phyloP scores from a whole-genome alignment of 192 early-diverging fungal species.

The Oehlia diaphana region DNA sequence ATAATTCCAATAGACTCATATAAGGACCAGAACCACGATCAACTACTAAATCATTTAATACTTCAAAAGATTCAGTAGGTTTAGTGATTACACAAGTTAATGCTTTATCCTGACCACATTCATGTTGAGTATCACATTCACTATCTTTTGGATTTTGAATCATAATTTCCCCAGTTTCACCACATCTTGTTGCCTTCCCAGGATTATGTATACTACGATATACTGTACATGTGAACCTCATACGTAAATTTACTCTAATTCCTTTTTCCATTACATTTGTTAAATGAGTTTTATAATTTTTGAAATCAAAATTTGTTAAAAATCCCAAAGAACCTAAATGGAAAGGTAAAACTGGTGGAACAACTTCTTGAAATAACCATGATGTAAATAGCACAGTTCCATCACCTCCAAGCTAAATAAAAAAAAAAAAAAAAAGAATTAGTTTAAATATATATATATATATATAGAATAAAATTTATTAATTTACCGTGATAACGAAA shows the following conservation, averaged over 20 bases:
- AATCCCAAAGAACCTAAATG: slow-evolving; percentile 95
- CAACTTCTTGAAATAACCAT: slow-evolving; percentile 83
- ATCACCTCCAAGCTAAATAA: slow-evolving; percentile 81
- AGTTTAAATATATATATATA: too few relatives aligned
- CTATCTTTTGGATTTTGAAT: slow-evolving; percentile 17
- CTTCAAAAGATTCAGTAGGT: slow-evolving; percentile 79
- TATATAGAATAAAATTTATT: not conserved
- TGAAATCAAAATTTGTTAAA: slow-evolving; percentile 83
- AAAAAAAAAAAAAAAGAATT: not conserved
- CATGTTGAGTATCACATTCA: slow-evolving; percentile 28
- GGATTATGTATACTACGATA: slow-evolving; percentile 57
- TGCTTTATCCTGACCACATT: slow-evolving; percentile 40
- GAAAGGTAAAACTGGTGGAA: slow-evolving; percentile 94
- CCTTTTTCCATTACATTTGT: slow-evolving; percentile 62
- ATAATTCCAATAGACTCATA: slow-evolving; percentile 83
- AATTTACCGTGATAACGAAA: slow-evolving; percentile 78
- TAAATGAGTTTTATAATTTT: slow-evolving; percentile 58
- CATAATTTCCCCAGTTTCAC: slow-evolving; percentile 32
- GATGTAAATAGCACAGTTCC: slow-evolving; percentile 93
- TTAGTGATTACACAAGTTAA: slow-evolving; percentile 56
- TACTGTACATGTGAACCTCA: slow-evolving; percentile 90
- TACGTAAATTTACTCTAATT: slow-evolving; percentile 84
- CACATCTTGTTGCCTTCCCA: slow-evolving; percentile 42
- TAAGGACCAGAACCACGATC: slow-evolving; percentile 94
- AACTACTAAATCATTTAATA: slow-evolving; percentile 93